A percentile compares a stretch with the other conserved stretches of the same genome.
Evolutionary conservation across 306 rosid genomes (phyloP).

Genomic region (Cucurbita argyrosperma): DNA sequence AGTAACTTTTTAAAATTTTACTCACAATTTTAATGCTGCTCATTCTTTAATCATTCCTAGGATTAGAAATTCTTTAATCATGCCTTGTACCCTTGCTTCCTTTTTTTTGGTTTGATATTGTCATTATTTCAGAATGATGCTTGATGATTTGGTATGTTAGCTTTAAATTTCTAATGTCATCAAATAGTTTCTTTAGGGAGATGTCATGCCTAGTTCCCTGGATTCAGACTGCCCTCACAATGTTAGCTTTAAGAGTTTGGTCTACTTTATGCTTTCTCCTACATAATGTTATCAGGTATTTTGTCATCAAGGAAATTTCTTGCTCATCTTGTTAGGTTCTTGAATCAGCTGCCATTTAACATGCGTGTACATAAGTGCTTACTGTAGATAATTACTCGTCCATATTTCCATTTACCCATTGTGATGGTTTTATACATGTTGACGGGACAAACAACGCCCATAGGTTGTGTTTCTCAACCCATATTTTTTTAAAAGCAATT

Average conservation of each 20-base stretch:
- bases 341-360: not conserved
- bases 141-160: not conserved
- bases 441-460: slow-evolving; percentile 32
- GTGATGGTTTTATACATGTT: not conserved
- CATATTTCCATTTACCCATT: not conserved
- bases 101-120: not conserved
- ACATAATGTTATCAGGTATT: slow-evolving; percentile 94
- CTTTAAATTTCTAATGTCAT: not conserved
- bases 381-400: not conserved
- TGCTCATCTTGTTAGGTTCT: not conserved
- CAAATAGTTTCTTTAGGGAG: slow-evolving; percentile 41
- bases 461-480: slow-evolving; percentile 19
- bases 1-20: not conserved
- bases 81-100: not conserved
- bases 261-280: slow-evolving; percentile 94
- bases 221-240: slow-evolving; percentile 29
- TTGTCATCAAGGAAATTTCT: not conserved
- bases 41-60: not conserved
- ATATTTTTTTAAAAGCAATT: not conserved
- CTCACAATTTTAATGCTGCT: not conserved
- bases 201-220: slow-evolving; percentile 25
- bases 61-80: not conserved
- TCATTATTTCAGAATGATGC: not conserved
- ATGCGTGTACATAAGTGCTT: not conserved
- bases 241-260: slow-evolving; percentile 54